These are phyloP conservation scores for Triticum timopheevii DNA, from an alignment of 176 grass and related monocot species.

Conservation along the genomic window DNA sequence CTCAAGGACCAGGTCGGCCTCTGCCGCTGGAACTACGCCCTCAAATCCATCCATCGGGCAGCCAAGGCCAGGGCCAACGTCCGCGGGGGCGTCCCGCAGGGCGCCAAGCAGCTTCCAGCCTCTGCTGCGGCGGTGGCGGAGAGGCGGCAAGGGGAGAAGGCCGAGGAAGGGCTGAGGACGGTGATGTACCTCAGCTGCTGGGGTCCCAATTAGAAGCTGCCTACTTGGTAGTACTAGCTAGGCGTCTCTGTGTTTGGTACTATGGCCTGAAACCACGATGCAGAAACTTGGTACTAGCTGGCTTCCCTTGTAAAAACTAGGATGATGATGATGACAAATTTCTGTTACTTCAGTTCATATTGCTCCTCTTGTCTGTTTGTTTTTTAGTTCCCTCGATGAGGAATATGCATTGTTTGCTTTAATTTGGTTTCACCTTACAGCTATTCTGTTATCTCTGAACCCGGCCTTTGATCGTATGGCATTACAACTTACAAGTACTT, in stretches of 20 bases:
- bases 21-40: no score
- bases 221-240: background rate
- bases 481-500: no score
- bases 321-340: background rate
- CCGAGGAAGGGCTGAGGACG: no score
- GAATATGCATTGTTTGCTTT: background rate
- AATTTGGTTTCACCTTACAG: background rate
- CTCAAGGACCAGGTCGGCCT: no score
- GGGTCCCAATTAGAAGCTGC: slow-evolving; percentile 39
- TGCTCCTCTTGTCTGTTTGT: no score
- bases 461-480: no score
- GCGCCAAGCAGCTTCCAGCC: background rate
- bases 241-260: background rate
- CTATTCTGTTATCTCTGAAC: no score
- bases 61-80: slow-evolving; percentile 27
- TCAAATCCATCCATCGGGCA: background rate
- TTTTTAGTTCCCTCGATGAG: no score
- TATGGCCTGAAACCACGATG: background rate
- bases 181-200: slow-evolving; percentile 31
- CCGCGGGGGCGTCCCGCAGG: slow-evolving; percentile 17
- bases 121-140: background rate
- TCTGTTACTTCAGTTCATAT: background rate
- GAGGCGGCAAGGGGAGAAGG: no score
- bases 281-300: no score
- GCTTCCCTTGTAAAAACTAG: background rate